A percentile compares a stretch with the other conserved stretches of the same genome.
phyloP scores from a whole-genome alignment of 805 yeast genomes.

The Lachancea mirantina region DNA sequence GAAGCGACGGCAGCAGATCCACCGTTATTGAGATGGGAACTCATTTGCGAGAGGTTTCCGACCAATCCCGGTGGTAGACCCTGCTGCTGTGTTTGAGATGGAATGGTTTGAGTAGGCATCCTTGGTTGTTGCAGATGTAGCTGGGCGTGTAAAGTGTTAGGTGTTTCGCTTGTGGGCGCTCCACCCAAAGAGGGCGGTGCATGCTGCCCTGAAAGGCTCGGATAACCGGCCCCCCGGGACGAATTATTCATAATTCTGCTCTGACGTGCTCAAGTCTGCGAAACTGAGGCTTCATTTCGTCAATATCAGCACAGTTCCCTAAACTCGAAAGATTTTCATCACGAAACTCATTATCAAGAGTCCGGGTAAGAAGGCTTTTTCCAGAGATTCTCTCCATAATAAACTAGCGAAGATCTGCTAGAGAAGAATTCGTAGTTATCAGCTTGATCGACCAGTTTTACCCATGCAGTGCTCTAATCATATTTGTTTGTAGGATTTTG shows the following conservation, averaged over 20 bases:
- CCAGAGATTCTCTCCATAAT: too few relatives aligned
- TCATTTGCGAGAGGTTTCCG: not conserved
- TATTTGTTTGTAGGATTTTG: too few relatives aligned
- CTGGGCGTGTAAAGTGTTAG: constrained; percentile 8
- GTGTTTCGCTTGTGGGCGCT: constrained; percentile 10
- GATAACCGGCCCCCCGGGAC: constrained; percentile 8
- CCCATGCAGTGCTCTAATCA: too few relatives aligned
- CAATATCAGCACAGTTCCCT: constrained; percentile 3
- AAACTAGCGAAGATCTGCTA: too few relatives aligned
- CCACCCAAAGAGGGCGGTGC: constrained; percentile 6
- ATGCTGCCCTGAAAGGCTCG: constrained; percentile 10
- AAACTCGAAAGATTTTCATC: constrained; percentile 6
- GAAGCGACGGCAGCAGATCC: not conserved
- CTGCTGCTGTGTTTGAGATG: constrained; percentile 16
- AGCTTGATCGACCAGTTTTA: too few relatives aligned
- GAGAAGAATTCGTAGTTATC: too few relatives aligned
- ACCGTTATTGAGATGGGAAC: constrained; percentile 1
- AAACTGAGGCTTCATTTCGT: too few relatives aligned
- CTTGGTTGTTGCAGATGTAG: constrained; percentile 8
- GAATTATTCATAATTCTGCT: constrained; percentile 7
- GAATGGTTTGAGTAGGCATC: constrained; percentile 11
- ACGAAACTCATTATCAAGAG: too few relatives aligned
- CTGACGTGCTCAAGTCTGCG: too few relatives aligned
- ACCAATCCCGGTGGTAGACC: constrained; percentile 7
- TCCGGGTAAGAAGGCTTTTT: too few relatives aligned